Percentiles rank a stretch among this genome's conserved stretches.
Evolutionary conservation across 2,329 filamentous ascomycete genomes (phyloP).

Genomic region (Pseudogymnoascus sp.): DNA sequence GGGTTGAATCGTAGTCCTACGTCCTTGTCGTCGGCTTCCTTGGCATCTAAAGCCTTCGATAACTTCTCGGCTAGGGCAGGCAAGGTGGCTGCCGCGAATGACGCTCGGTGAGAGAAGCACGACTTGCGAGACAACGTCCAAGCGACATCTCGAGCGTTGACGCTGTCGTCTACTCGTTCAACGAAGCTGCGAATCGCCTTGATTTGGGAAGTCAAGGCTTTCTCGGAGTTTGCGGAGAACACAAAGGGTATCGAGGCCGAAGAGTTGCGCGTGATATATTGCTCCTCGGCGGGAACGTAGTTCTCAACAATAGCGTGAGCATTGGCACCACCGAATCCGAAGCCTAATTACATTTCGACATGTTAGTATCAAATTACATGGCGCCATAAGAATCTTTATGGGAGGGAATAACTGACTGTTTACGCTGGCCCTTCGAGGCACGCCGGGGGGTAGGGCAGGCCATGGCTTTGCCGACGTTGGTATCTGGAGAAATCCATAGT

Average conservation of each 20-base stretch:
- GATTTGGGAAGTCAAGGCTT: conserved; percentile 2
- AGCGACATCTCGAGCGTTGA: neutral
- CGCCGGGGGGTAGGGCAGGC: conserved; percentile 13
- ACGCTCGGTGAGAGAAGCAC: neutral
- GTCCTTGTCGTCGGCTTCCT: neutral
- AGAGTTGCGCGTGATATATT: conserved; percentile 28
- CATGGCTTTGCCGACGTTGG: conserved; percentile 11
- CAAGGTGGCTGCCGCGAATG: conserved; percentile 9
- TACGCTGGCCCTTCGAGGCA: conserved; percentile 20
- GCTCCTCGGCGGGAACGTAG: conserved; percentile 32
- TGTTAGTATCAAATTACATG: neutral
- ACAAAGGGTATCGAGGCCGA: conserved; percentile 10
- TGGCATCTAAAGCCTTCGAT: neutral
- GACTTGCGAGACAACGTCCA: neutral
- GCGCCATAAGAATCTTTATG: neutral
- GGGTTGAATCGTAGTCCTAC: neutral
- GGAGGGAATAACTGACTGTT: conserved; percentile 8
- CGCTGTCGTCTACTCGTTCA: neutral
- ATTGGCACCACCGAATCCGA: conserved; percentile 41
- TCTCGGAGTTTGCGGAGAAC: conserved; percentile 17
- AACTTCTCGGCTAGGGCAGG: conserved; percentile 11
- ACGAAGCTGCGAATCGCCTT: neutral
- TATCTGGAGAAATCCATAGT: neutral
- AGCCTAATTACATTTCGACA: neutral
- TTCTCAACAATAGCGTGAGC: conserved; percentile 34